phyloP scores from a whole-genome alignment of 1,284 basidiomycete species.

The Puccinia horiana region DNA sequence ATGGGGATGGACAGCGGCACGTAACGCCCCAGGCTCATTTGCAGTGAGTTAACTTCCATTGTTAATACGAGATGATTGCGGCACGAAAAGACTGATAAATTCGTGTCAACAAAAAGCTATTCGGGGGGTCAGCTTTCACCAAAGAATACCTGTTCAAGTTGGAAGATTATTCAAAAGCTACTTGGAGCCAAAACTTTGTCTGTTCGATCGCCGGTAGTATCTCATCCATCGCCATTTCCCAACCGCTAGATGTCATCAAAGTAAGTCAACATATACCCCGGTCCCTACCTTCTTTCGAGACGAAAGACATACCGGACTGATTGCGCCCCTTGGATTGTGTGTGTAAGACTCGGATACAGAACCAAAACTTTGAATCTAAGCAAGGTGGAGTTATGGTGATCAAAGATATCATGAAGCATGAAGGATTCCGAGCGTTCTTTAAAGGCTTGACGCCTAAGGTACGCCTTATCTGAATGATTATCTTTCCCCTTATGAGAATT shows the following conservation, averaged over 20 bases:
- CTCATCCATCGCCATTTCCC: constrained; percentile 91
- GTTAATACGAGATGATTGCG: background rate
- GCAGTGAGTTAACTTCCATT: constrained; percentile 60
- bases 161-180: constrained; percentile 84
- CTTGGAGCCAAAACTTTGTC: constrained; percentile 77
- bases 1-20: constrained; percentile 98
- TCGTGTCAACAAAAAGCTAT: constrained; percentile 62
- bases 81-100: background rate
- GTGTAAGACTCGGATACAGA: constrained; percentile 80
- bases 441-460: constrained; percentile 76
- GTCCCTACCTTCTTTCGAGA: background rate
- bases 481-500: constrained; percentile 50
- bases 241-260: constrained; percentile 93
- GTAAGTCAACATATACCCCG: background rate
- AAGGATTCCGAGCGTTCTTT: constrained; percentile 86
- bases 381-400: constrained; percentile 80
- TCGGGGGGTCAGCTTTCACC: constrained; percentile 89
- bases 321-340: background rate
- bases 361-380: constrained; percentile 93
- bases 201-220: constrained; percentile 92
- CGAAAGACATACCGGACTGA: background rate
- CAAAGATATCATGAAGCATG: constrained; percentile 81
- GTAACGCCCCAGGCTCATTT: constrained; percentile 94
- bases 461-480: constrained; percentile 51
- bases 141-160: constrained; percentile 92